Evolutionary conservation across 2,329 filamentous ascomycete species (phyloP).

Genomic region (Pochonia chlamydosporia): DNA sequence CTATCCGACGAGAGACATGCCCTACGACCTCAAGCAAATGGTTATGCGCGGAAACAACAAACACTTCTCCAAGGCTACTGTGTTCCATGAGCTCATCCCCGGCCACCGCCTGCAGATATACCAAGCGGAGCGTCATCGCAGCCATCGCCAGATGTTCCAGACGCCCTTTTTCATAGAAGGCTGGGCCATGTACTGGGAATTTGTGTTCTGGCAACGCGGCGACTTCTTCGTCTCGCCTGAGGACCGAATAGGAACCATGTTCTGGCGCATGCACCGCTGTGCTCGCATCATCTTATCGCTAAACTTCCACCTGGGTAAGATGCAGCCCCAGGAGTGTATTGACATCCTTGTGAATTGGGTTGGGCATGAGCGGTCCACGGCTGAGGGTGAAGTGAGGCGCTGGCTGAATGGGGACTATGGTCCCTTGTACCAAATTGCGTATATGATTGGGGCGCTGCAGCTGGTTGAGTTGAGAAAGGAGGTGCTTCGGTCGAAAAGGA

Average conservation of each 20-base stretch:
- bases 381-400: conserved; percentile 54
- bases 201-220: conserved; percentile 48
- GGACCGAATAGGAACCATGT: conserved; percentile 51
- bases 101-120: conserved; percentile 51
- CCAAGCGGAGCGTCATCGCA: conserved; percentile 38
- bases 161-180: conserved; percentile 57
- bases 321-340: conserved; percentile 48
- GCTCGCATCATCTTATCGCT: conserved; percentile 53
- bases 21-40: conserved; percentile 51
- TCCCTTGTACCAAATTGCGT: conserved; percentile 54
- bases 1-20: conserved; percentile 48
- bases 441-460: conserved; percentile 55
- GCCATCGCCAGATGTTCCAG: conserved; percentile 45
- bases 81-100: conserved; percentile 57
- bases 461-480: conserved; percentile 45
- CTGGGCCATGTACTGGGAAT: conserved; percentile 58
- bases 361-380: conserved; percentile 53
- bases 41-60: conserved; percentile 54
- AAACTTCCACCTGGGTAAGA: conserved; percentile 50
- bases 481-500: conserved; percentile 27
- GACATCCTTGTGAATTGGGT: conserved; percentile 51
- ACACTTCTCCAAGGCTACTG: conserved; percentile 51
- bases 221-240: conserved; percentile 45
- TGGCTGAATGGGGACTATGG: conserved; percentile 50
- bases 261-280: conserved; percentile 59